phyloP scores from a whole-genome alignment of 2,329 filamentous ascomycete genomes.

The Sclerotinia trifoliorum region DNA sequence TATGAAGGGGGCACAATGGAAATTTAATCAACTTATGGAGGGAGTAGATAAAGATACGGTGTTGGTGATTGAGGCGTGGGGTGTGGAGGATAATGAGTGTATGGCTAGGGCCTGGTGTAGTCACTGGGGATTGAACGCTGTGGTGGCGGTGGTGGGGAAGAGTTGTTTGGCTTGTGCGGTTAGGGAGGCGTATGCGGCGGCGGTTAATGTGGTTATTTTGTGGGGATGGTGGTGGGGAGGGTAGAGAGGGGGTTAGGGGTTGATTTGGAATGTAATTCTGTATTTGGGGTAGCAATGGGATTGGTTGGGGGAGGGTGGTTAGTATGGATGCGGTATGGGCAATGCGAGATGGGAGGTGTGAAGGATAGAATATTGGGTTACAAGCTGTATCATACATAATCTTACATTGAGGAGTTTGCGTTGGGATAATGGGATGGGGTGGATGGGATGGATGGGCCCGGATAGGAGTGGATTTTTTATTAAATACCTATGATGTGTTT shows the following conservation, averaged over 20 bases:
- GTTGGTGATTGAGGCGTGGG: constrained; percentile 70
- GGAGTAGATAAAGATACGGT: constrained; percentile 61
- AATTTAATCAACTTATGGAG: not conserved
- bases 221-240: not conserved
- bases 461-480: not conserved
- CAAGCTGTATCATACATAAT: not conserved
- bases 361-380: not conserved
- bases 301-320: not conserved
- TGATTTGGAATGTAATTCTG: not conserved
- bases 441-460: too few species aligned
- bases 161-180: constrained; percentile 70
- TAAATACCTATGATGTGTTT: not conserved
- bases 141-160: constrained; percentile 66
- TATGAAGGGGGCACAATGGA: not conserved
- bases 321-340: not conserved
- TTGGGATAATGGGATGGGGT: too few species aligned
- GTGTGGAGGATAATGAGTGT: constrained; percentile 72
- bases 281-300: not conserved
- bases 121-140: constrained; percentile 69
- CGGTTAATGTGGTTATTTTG: constrained; percentile 69
- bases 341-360: not conserved
- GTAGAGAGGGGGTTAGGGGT: not conserved
- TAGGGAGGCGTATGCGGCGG: constrained; percentile 72
- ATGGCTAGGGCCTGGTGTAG: constrained; percentile 75
- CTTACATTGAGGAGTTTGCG: not conserved